These are phyloP conservation scores for Nemania sp. DNA, from an alignment of 2,329 filamentous ascomycete genomes.

Conservation along the genomic window DNA sequence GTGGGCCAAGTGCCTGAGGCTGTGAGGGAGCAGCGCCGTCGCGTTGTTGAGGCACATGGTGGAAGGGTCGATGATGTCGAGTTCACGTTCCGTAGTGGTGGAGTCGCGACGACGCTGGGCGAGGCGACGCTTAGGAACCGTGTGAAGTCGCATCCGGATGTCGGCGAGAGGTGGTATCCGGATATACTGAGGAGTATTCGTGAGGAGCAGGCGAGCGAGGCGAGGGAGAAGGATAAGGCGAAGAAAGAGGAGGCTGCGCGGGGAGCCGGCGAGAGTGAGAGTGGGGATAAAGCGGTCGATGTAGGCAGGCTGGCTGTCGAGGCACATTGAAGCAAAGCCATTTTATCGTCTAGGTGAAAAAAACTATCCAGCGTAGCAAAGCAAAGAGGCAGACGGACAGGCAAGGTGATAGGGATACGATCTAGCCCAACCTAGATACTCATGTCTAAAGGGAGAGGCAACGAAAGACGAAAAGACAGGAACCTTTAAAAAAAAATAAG, in stretches of 20 bases:
- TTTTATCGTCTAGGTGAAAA: too few species aligned
- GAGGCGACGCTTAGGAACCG: constrained; percentile 85
- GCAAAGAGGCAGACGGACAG: not conserved
- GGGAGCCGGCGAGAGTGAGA: too few species aligned
- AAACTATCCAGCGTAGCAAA: constrained; percentile 3
- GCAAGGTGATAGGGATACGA: not conserved
- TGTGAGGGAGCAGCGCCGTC: constrained; percentile 63
- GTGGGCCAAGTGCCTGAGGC: constrained; percentile 62
- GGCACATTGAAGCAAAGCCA: constrained; percentile 46
- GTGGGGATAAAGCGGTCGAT: constrained; percentile 25
- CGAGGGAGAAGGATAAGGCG: constrained; percentile 33
- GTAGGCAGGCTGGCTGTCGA: constrained; percentile 38
- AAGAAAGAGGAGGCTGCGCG: not conserved
- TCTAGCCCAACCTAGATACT: too few species aligned
- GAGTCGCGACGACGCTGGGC: constrained; percentile 68
- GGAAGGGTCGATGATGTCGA: constrained; percentile 73
- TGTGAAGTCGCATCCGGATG: constrained; percentile 84
- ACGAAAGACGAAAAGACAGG: too few species aligned
- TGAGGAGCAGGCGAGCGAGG: constrained; percentile 57
- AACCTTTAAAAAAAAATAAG: not conserved
- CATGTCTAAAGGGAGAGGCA: too few species aligned
- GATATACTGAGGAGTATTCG: constrained; percentile 62
- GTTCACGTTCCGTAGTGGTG: constrained; percentile 78
- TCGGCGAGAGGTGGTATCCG: constrained; percentile 80
- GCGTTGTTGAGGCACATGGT: constrained; percentile 59